Percentiles rank a stretch among this genome's conserved stretches.
These are phyloP conservation scores for Suillus discolor DNA, from an alignment of 768 basidiomycete genomes.

Conservation along the genomic window DNA sequence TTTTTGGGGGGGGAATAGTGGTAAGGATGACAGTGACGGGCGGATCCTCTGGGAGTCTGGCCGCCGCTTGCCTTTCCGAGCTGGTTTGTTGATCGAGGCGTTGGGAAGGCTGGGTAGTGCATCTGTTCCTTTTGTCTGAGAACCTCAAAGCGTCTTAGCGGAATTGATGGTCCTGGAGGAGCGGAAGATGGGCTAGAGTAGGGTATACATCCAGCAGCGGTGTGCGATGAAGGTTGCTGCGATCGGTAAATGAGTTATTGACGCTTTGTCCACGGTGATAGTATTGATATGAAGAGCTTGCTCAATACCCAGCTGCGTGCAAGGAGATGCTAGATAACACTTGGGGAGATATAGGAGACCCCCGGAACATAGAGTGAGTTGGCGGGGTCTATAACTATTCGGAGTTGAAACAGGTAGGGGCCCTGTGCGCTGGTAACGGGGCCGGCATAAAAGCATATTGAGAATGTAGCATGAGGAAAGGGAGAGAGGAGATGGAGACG, in stretches of 20 bases:
- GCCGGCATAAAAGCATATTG: neutral
- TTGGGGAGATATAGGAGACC: neutral
- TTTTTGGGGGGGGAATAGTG: neutral
- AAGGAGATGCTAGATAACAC: neutral
- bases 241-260: neutral
- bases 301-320: neutral
- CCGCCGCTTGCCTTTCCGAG: neutral
- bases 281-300: neutral
- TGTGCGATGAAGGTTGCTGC: neutral
- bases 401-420: neutral
- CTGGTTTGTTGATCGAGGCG: neutral
- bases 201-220: neutral
- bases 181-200: neutral
- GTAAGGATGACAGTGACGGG: neutral
- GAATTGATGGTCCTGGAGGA: neutral
- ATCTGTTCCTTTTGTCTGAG: neutral
- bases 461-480: neutral
- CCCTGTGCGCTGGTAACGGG: neutral
- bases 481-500: neutral
- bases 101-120: neutral
- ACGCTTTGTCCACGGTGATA: neutral
- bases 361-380: neutral
- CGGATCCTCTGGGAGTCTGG: neutral
- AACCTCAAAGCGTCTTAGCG: neutral
- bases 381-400: neutral